Conservation (phyloP, 305 asterid genomes). For the Salvia sclarea region DNA sequence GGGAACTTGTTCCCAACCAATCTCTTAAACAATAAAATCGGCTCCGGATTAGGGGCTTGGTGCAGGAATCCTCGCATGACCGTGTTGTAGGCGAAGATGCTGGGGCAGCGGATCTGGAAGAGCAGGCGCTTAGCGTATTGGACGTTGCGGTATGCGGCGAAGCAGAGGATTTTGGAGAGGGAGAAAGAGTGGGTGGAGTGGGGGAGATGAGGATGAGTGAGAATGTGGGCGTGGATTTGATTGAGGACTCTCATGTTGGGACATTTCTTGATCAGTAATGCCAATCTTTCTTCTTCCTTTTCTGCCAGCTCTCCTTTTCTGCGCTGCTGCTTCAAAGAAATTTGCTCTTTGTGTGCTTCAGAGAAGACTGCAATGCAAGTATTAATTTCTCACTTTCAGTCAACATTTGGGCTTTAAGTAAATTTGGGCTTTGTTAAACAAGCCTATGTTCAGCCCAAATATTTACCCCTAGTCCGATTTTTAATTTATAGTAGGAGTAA, state of each 20-base stretch:
- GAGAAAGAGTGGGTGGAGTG: slow-evolving; percentile 42
- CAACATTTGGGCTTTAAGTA: too few species aligned
- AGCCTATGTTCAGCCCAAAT: background rate
- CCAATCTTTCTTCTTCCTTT: slow-evolving; percentile 54
- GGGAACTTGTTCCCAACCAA: slow-evolving; percentile 47
- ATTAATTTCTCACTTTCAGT: too few species aligned
- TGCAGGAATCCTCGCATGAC: slow-evolving; percentile 58
- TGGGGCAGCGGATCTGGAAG: slow-evolving; percentile 49
- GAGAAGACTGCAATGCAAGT: background rate
- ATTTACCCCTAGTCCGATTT: too few species aligned
- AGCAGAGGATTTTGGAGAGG: slow-evolving; percentile 62
- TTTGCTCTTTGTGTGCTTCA: background rate
- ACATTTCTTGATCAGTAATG: slow-evolving; percentile 57
- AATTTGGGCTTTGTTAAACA: background rate
- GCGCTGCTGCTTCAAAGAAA: slow-evolving; percentile 14
- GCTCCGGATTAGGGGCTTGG: slow-evolving; percentile 40
- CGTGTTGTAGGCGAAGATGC: slow-evolving; percentile 57
- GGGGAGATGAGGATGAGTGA: slow-evolving; percentile 46
- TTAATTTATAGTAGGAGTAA: too few species aligned
- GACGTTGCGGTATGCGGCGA: slow-evolving; percentile 61
- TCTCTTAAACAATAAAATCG: slow-evolving; percentile 49
- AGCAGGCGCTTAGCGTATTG: slow-evolving; percentile 51
- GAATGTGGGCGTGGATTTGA: slow-evolving; percentile 66
- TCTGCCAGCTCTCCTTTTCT: slow-evolving; percentile 42
- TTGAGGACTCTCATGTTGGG: slow-evolving; percentile 58